Conservation (phyloP, 2,329 filamentous ascomycete species). For the Nemania sp. region DNA sequence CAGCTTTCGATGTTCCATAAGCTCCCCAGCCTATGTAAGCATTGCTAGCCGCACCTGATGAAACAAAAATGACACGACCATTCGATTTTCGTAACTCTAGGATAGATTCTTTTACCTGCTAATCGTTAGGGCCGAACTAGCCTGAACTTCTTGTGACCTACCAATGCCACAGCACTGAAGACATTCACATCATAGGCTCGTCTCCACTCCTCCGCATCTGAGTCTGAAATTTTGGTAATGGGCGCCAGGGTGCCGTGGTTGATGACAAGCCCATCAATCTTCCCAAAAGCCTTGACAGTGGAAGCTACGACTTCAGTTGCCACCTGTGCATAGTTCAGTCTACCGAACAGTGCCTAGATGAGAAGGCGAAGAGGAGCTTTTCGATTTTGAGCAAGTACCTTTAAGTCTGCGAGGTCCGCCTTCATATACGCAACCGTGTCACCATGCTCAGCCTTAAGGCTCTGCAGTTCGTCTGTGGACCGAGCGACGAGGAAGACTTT, state of each 20-base stretch:
- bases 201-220: constrained; percentile 74
- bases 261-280: constrained; percentile 78
- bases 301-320: constrained; percentile 65
- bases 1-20: constrained; percentile 83
- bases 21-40: constrained; percentile 75
- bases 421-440: constrained; percentile 59
- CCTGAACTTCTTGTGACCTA: constrained; percentile 47
- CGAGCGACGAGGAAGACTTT: constrained; percentile 63
- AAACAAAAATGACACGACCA: constrained; percentile 76
- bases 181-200: constrained; percentile 80
- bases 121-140: too few species aligned
- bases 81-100: constrained; percentile 67
- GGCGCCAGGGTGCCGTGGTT: constrained; percentile 87
- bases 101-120: constrained; percentile 73
- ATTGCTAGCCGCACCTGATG: constrained; percentile 72
- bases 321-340: constrained; percentile 48
- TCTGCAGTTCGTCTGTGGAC: constrained; percentile 52
- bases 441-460: constrained; percentile 55
- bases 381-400: constrained; percentile 47
- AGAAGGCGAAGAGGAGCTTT: neutral
- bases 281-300: constrained; percentile 69
- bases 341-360: neutral
- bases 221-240: constrained; percentile 69
- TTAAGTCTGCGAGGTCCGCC: constrained; percentile 58
- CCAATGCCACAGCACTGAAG: constrained; percentile 78